Base-by-base conservation (phyloP, 2,329 filamentous ascomycete species). In the Talaromyces atroroseus region DNA sequence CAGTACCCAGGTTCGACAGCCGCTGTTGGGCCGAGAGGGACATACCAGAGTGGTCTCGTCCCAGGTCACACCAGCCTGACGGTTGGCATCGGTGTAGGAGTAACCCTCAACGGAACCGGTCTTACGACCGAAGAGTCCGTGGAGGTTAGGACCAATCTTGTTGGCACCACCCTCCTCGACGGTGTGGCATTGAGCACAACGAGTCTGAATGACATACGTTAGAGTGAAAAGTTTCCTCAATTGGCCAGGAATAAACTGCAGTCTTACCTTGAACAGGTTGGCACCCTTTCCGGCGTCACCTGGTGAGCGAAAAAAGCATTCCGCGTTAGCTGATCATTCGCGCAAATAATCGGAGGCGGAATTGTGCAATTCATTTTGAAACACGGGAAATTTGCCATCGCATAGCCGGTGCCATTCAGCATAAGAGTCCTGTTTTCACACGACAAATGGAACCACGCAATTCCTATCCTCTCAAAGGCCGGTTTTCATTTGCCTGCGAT, bases 81-180 rank as follows among this genome's bases (percentile, higher is more conserved):
- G 97, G 89, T 99, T 99, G 84, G 92, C 94, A 74, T 99, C 94
- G 78, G 94, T 96, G 87, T 97, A 99, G 73, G 90, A 81, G 86
- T 88, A 99, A 66, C 94, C 92, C 48, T 90, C 88, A 68, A 95
- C 90, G 74, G 87, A 83, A 70, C 94, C 94, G 63, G 89, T 90
- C 83, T 96, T 89, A 77, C 94, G 92, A 77, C 94, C 94, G 77
- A 96, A 99, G 66, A 99, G 90, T 75, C 94, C 94, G 87, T 95
- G 86, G 69, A 99, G 87, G 75, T 91, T 91, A 71, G 94, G 94
- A 74, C 94, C 94, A 78, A 96, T 90, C 87, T 97, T 97, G 90
- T 96, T 95, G 79, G 85, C 85, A 79, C 92, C 94, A 70, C 83
- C 88, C 63, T 82, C 83, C 79, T 95, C 91, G 75, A 96, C 82